Evolutionary conservation across 495 filamentous ascomycete species (phyloP).

Genomic region (Penicillium subrubescens): DNA sequence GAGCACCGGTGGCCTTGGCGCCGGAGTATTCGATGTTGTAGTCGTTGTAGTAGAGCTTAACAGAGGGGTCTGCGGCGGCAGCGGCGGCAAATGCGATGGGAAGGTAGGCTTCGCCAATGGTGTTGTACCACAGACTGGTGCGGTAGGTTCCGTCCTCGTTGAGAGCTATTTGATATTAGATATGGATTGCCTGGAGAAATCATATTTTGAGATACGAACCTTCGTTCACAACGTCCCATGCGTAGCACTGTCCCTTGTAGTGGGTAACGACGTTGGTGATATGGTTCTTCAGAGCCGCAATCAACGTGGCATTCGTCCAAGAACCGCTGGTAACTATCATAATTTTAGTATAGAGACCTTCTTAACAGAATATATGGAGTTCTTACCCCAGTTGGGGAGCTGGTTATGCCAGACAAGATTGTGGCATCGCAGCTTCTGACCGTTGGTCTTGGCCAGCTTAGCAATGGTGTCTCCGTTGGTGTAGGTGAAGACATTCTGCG

Average conservation of each 20-base stretch:
- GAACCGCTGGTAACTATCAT: constrained; percentile 50
- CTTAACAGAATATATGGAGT: too few relatives aligned
- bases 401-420: constrained; percentile 66
- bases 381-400: constrained; percentile 57
- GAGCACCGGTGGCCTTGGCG: constrained; percentile 48
- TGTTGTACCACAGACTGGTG: constrained; percentile 42
- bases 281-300: constrained; percentile 49
- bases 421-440: constrained; percentile 59
- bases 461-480: constrained; percentile 52
- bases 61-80: constrained; percentile 46
- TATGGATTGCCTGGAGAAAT: neutral
- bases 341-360: constrained; percentile 9
- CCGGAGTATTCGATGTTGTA: constrained; percentile 65
- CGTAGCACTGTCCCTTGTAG: constrained; percentile 56
- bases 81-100: constrained; percentile 52
- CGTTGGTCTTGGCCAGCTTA: constrained; percentile 52
- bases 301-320: constrained; percentile 56
- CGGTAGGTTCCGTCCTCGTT: constrained; percentile 52
- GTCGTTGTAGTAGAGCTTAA: constrained; percentile 68
- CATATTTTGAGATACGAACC: constrained; percentile 17
- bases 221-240: constrained; percentile 49
- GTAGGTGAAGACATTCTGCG: constrained; percentile 52
- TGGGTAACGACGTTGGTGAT: constrained; percentile 49
- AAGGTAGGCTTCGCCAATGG: constrained; percentile 47
- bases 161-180: constrained; percentile 25